Evolutionary conservation across 176 grass and related monocot genomes (phyloP), one percentile per base, ranked within the genome.

Genomic region (Hordeum marinum): DNA sequence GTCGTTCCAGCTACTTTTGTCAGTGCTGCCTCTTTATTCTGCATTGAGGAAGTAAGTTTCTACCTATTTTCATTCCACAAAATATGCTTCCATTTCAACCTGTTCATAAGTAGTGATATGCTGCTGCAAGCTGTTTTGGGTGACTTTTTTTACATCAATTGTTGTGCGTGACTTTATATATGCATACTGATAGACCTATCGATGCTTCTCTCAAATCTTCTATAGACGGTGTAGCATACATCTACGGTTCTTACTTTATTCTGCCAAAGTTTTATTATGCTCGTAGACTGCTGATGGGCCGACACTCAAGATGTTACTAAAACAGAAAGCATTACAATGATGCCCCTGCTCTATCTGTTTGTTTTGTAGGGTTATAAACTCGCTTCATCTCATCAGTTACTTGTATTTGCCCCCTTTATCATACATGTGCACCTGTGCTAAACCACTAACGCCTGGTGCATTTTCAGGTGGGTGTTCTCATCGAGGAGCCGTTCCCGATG

Each of bases 401-500:
- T 11, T 63, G 25, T 43, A 13, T 46, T 35, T 57, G 12, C 45
- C n/a, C n/a, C n/a, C n/a, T n/a, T n/a, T n/a, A n/a, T n/a, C n/a
- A n/a, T n/a, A n/a, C n/a, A n/a, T n/a, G n/a, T n/a, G n/a, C n/a
- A n/a, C n/a, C n/a, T n/a, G n/a, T n/a, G 18, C 2, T n/a, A 40
- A n/a, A n/a, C 23, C 40, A 50, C 2, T 74, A 62, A 42, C 68
- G 10, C 25, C 48, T 35, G 1, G 3, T 32, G 24, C 60, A 63
- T 81, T 90, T 90, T 55, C 89, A 98, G 96, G 96, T 98, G 23
- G 96, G 93, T 83, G 96, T 95, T 85, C 91, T 98, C 25, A 98
- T 98, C 18, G 96, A 98, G 86, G 96, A 98, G 82, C 93, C 96
- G 18, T 94, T 98, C 77, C 90, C 93, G 35, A 94, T 94, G 93